Evolutionary conservation across 1,284 basidiomycete species (phyloP), one percentile per base, ranked within the genome.

Genomic region (Mrakiaceae sp.): DNA sequence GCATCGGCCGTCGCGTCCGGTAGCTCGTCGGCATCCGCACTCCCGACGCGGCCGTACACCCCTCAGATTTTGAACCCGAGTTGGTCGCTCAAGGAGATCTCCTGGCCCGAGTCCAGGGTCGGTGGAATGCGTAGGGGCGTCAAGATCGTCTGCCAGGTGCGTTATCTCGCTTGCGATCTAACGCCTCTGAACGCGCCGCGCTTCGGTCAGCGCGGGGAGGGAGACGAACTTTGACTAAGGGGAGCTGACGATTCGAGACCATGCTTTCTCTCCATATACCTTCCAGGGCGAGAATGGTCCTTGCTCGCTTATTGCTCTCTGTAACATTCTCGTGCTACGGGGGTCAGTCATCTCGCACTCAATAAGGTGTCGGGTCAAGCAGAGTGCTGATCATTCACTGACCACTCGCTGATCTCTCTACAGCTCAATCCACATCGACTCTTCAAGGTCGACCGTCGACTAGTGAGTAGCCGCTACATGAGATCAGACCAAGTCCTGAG

Each of bases 291-390:
- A 67, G 27, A 79, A 79, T 60, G 79, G 79, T 1, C 91, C 90
- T 6, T 96, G 92, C 73, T 92, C 90, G 0, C 86, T 95, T 68
- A 88, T 95, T 69, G 89, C 90, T 10, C 86, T 62, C 44, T 53
- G 71, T 76, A 93, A 93, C 72, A 87, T 91, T 59, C 81, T 92
- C 40, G 84, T 92, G 67, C 79, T 93, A 3, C 83, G 88, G 47
- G 86, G 85, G 55, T 80, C 43, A 6, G 27, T 57, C 10, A 27
- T 27, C 1, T 27, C 27, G 27, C 27, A 27, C 27, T 27, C 27
- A 27, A 27, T 27, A 27, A 27, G 27, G 2, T 27, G 27, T 27
- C 27, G 27, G 27, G 27, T 27, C 27, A 27, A 27, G 27, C 27
- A 27, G 27, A 27, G 27, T 2, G 27, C 2, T 27, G 27, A 27